Base-by-base conservation (phyloP, 2,329 filamentous ascomycete genomes). In the Tolypocladium guangdongense region DNA sequence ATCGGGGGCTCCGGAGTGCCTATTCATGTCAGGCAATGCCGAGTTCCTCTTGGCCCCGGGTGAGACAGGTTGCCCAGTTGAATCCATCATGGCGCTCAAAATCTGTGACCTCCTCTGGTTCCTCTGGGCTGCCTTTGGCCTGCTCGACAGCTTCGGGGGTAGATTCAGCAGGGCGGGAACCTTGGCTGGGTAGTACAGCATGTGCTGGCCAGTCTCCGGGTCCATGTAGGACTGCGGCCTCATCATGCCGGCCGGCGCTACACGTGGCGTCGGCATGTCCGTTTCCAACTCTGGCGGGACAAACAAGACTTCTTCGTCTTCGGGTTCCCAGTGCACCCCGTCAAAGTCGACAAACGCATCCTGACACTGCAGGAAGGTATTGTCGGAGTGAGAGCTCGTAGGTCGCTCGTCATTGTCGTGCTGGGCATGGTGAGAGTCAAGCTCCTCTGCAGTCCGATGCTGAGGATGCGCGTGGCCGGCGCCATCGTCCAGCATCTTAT, bases 101-200 rank as follows among this genome's bases (percentile, higher is more conserved):
- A 92, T 72, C 61, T 93, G 84, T 1, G 88, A 88, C 24, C 87
- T 83, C 52, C 88, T 81, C 59, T 84, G 80, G 53, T 90, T 85
- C 53, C 84, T 78, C 6, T 83, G 77, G 11, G 77, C 71, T 3
- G 80, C 72, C 52, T 86, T 80, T 10, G 86, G 83, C 51, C 83
- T 78, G 62, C 85, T 88, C 1, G 91, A 95, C 50, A 97, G 73
- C 62, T 90, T 88, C 46, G 90, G 90, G 1, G 93, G 93, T 14
- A 99, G 74, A 62, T 96, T 97, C 54, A 99, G 78, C 84, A 95
- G 91, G 57, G 87, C 85, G 3, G 93, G 93, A 3, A 99, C 93
- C 1, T 90, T 91, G 3, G 93, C 93, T 16, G 93, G 93, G 67
- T 99, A 99, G 70, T 86, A 97, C 11, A 96, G 82, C 88, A 97